Conservation (phyloP, 148 eudicot species). For the Amaranthus cruentus region DNA sequence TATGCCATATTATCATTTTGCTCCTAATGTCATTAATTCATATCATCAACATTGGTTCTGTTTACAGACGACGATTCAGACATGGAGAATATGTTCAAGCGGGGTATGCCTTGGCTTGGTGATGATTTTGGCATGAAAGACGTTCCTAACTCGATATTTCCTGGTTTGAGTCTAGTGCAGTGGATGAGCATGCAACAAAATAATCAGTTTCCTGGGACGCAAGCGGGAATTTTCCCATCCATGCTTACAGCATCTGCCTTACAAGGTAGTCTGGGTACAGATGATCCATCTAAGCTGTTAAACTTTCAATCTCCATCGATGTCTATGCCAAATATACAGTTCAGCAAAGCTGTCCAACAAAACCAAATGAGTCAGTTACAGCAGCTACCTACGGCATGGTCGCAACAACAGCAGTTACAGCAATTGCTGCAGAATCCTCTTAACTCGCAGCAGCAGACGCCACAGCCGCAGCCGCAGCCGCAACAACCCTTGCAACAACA, state of each 20-base stretch:
- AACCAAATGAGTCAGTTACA: constrained; percentile 47
- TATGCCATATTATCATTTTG: neutral
- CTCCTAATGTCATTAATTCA: neutral
- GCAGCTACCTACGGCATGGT: constrained; percentile 49
- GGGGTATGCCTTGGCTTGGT: constrained; percentile 92
- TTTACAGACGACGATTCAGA: constrained; percentile 69
- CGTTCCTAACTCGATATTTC: constrained; percentile 70
- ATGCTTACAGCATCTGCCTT: constrained; percentile 43
- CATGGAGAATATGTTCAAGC: constrained; percentile 60
- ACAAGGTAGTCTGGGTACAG: constrained; percentile 41
- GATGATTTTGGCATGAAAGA: constrained; percentile 81
- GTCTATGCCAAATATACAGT: constrained; percentile 48
- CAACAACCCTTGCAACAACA: constrained; percentile 32
- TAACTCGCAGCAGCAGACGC: constrained; percentile 40
- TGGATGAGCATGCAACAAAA: constrained; percentile 99
- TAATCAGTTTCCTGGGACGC: constrained; percentile 57
- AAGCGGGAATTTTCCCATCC: constrained; percentile 51
- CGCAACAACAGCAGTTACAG: constrained; percentile 67
- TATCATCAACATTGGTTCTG: neutral
- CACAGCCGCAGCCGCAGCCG: constrained; percentile 21
- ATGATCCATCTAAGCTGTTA: constrained; percentile 77
- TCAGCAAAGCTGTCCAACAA: constrained; percentile 55
- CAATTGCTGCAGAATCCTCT: constrained; percentile 41
- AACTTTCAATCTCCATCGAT: constrained; percentile 72
- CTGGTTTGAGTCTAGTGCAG: constrained; percentile 87